Base-by-base conservation (phyloP, 1,284 basidiomycete genomes). In the Ganoderma multipileum region DNA sequence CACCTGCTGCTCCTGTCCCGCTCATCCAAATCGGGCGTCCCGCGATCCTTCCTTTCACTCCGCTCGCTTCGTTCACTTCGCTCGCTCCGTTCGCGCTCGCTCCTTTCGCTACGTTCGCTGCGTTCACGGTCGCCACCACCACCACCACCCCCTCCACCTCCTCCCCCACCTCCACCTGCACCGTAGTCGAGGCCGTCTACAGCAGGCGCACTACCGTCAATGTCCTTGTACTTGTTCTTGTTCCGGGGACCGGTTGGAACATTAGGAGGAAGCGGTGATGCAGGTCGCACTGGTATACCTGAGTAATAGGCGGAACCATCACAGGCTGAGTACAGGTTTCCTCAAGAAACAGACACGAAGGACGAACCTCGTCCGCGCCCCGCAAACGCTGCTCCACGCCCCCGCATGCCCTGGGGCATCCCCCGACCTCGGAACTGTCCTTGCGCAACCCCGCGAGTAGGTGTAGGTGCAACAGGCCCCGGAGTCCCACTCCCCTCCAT, bases 181-280 rank as follows among this genome's bases (percentile, higher is more conserved):
- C 92, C 92, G 73, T 95, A 95, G 76, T 95, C 94, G 76, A 95
- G 80, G n/a, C 93, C 93, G 74, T 94, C 92, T 9, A 92, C 91
- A 50, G 91, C 91, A 68, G 91, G 89, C 1, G 90, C 91, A 75
- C 92, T 93, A 16, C 87, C 88, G 75, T 94, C 92, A 44, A 93
- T 86, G 78, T 95, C 93, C 81, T 94, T 95, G 82, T 95, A 95
- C 77, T 93, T 93, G 78, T 93, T 94, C 77, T 92, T 91, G 78
- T 94, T 95, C 57, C 93, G 85, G 12, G 93, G 93, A 1, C 94
- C 94, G 0, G 93, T 95, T 0, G 93, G 93, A 28, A 95, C 93
- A 71, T 89, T 89, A 20, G 93, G 92, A 3, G 93, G 93, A 0
- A 94, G 84, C 33, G 92, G 93, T 0, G 93, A 94, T 4, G 92